Evolutionary conservation across 1,284 basidiomycete genomes (phyloP).

Genomic region (Rhodotorula sp.): DNA sequence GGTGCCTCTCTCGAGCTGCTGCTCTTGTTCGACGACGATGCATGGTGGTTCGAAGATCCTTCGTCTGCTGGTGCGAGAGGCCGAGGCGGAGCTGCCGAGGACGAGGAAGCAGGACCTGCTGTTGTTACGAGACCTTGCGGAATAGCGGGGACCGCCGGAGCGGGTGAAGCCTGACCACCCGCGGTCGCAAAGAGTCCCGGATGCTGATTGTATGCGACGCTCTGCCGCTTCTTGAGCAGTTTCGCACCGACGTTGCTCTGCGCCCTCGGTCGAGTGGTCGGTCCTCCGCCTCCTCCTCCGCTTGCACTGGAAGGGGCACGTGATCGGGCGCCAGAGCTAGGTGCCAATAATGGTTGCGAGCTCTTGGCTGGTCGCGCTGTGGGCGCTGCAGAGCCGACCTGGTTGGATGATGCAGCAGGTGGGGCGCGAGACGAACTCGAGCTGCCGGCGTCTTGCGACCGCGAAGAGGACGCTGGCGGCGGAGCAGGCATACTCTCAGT

Average conservation of each 20-base stretch:
- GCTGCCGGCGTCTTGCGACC: neutral
- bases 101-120: neutral
- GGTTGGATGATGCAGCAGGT: constrained; percentile 7
- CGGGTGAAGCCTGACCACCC: constrained; percentile 1
- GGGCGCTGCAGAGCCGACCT: neutral
- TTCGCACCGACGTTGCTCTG: constrained; percentile 44
- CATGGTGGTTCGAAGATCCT: neutral
- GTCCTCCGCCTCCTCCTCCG: neutral
- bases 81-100: neutral
- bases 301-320: neutral
- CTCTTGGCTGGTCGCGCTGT: neutral
- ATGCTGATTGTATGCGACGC: constrained; percentile 41
- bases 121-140: neutral
- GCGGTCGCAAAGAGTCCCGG: constrained; percentile 1
- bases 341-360: neutral
- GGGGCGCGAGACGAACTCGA: constrained; percentile 4
- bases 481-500: neutral
- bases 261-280: constrained; percentile 2
- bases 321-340: neutral
- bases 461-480: neutral
- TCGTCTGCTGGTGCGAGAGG: neutral
- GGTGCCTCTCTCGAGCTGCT: neutral
- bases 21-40: neutral
- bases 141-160: constrained; percentile 12
- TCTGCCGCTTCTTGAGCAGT: constrained; percentile 46